Evolutionary conservation across 805 yeast species (phyloP), one percentile per base, ranked within the genome.

Genomic region (Maudiozyma saulgeensis): DNA sequence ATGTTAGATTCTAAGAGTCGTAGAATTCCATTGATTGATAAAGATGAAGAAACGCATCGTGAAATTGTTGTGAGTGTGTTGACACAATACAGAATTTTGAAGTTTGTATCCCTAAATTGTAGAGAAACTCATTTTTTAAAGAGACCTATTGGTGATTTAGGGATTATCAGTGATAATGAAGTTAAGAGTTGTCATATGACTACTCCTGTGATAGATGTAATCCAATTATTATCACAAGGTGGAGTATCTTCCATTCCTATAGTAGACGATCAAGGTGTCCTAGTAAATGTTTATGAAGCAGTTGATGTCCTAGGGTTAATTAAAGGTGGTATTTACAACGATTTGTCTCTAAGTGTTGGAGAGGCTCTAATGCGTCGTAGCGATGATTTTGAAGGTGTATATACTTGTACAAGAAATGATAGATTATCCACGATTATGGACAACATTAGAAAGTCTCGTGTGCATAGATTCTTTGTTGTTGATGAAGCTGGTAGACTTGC

Each of bases 301-400:
- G 95, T 88, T 34, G 99, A 93, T 68, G 95, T 93, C 2, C 73
- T 93, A 57, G 87, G 96, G 0, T 73, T 93, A 57, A 88, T 93
- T 51, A 91, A 90, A 67, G 96, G 96, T 39, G 97, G 97, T 4
- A 82, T 89, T 62, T 89, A 91, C 62, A 84, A 89, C 37, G 98
- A 93, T 67, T 72, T 91, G 53, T 84, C 89, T 39, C 72, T 93
- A 56, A 83, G 91, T 51, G 96, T 93, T 4, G 99, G 99, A 3
- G 97, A 93, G 67, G 98, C 98, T 0, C 72, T 93, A 47, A 80
- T 93, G 81, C 81, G 96, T 68, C 63, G 70, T 52, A 82, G 96
- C 4, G 96, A 90, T 57, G 97, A 93, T 64, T 93, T 91, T 60
- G 98, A 93, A 68, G 99, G 99, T 51, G 98, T 93, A 13, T 87